Evolutionary conservation across 2,329 filamentous ascomycete species (phyloP).

Genomic region (Rhynchosporium graminicola): DNA sequence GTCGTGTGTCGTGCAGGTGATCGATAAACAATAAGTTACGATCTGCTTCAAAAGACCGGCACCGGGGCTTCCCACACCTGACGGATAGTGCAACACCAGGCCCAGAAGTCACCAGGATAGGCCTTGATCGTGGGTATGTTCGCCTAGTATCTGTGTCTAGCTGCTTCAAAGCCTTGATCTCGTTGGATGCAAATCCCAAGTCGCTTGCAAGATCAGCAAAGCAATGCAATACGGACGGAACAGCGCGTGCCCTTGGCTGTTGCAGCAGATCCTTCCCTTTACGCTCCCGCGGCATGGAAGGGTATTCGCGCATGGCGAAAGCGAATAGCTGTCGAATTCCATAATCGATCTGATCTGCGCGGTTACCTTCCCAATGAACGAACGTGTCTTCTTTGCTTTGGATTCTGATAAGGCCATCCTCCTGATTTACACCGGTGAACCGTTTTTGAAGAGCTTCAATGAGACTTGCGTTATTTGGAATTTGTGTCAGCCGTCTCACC

Average conservation of each 20-base stretch:
- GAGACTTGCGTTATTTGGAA: constrained; percentile 18
- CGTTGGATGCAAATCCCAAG: constrained; percentile 23
- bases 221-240: constrained; percentile 21
- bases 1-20: constrained; percentile 20
- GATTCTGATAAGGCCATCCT: constrained; percentile 15
- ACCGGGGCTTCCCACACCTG: constrained; percentile 22
- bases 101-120: constrained; percentile 20
- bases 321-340: constrained; percentile 23
- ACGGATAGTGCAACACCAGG: constrained; percentile 18
- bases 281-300: constrained; percentile 19
- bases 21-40: constrained; percentile 24
- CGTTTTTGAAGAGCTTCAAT: constrained; percentile 15
- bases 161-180: constrained; percentile 20
- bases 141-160: not conserved
- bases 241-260: constrained; percentile 25
- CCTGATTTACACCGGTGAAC: constrained; percentile 20
- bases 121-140: not conserved
- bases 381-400: not conserved
- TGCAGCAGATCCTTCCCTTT: constrained; percentile 19
- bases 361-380: not conserved
- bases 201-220: constrained; percentile 21
- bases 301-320: constrained; percentile 21
- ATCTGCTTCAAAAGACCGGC: constrained; percentile 21
- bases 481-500: constrained; percentile 23
- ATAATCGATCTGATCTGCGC: constrained; percentile 16